A percentile compares a stretch with the other conserved stretches of the same genome.
These are phyloP conservation scores for Russula foetens DNA, from an alignment of 768 basidiomycete genomes.

Conservation along the genomic window DNA sequence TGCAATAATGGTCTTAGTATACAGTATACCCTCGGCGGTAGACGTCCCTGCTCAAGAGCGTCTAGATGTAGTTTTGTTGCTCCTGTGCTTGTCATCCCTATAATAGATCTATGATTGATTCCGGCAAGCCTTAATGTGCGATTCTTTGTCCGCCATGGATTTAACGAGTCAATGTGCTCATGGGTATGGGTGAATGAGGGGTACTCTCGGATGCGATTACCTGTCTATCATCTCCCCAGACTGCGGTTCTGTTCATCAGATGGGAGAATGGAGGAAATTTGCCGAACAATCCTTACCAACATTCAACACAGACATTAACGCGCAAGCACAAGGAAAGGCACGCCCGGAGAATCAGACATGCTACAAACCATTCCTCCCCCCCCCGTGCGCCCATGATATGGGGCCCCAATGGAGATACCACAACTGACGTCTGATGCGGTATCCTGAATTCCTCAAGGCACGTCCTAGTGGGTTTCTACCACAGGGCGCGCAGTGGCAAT, in stretches of 20 bases:
- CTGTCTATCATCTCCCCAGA: no score
- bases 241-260: no score
- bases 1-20: not conserved
- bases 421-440: no score
- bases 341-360: no score
- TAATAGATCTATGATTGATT: not conserved
- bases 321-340: no score
- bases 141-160: not conserved
- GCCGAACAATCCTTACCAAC: not conserved
- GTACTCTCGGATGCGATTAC: not conserved
- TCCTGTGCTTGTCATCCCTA: no score
- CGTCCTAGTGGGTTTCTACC: not conserved
- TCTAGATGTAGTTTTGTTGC: not conserved
- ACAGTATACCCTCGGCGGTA: not conserved
- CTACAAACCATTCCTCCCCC: no score
- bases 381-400: no score
- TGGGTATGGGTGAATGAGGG: no score
- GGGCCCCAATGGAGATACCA: not conserved
- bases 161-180: not conserved
- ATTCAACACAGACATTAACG: no score
- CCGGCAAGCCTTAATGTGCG: not conserved
- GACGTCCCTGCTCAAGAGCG: not conserved
- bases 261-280: not conserved
- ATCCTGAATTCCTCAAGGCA: no score
- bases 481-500: not conserved